phyloP scores from a whole-genome alignment of 2,329 filamentous ascomycete species.

The Shiraia bambusicola region DNA sequence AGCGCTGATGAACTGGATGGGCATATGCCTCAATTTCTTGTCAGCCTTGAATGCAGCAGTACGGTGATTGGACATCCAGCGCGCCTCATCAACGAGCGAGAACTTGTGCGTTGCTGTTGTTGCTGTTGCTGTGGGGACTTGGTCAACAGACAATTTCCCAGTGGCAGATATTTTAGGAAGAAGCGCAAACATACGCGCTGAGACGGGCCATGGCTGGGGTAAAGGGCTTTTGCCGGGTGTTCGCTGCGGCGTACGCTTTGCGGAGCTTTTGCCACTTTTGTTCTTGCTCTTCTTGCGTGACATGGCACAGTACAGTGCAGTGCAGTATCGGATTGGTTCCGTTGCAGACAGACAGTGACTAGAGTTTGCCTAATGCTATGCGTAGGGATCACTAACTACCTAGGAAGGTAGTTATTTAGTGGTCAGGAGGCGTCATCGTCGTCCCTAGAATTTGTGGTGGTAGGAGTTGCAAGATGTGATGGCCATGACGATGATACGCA shows the following conservation, averaged over 20 bases:
- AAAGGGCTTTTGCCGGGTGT: constrained; percentile 8
- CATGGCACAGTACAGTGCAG: constrained; percentile 16
- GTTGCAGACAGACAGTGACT: too few species aligned
- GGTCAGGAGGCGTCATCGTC: too few species aligned
- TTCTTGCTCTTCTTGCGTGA: constrained; percentile 32
- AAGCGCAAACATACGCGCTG: constrained; percentile 22
- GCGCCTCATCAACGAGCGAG: constrained; percentile 60
- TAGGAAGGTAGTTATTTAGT: too few species aligned
- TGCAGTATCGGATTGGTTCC: neutral
- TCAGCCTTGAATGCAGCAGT: constrained; percentile 50
- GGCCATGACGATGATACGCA: constrained; percentile 3
- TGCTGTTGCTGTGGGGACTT: constrained; percentile 10
- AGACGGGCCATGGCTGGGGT: constrained; percentile 14
- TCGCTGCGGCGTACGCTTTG: constrained; percentile 18
- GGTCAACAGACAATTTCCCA: constrained; percentile 20
- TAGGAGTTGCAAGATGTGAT: neutral
- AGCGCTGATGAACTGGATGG: constrained; percentile 63
- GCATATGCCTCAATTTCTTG: constrained; percentile 56
- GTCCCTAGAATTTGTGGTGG: neutral
- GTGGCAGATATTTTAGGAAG: constrained; percentile 3
- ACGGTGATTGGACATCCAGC: constrained; percentile 56
- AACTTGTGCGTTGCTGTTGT: constrained; percentile 26
- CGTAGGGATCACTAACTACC: too few species aligned
- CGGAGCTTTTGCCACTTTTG: constrained; percentile 25
- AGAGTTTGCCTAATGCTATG: too few species aligned